These are phyloP conservation scores for Vaccinium myrtillus DNA, from an alignment of 148 eudicot species.

Conservation along the genomic window DNA sequence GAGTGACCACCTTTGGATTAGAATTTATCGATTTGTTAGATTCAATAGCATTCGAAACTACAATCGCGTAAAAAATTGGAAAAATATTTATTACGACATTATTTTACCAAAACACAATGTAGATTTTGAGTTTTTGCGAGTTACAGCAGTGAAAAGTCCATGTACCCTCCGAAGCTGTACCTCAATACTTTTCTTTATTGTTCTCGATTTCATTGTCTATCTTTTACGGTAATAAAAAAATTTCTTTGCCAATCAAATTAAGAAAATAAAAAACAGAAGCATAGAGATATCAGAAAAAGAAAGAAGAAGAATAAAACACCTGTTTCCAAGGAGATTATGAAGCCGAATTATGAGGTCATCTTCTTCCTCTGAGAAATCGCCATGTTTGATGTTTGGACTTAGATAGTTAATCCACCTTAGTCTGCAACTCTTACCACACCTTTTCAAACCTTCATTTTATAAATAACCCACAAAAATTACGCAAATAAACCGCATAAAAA, in stretches of 20 bases:
- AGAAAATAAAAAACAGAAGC: neutral
- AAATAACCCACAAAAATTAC: neutral
- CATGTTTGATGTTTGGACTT: slow-evolving; percentile 24
- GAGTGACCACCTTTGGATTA: slow-evolving; percentile 27
- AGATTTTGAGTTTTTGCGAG: neutral
- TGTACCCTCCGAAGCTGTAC: neutral
- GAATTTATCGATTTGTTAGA: neutral
- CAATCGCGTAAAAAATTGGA: neutral
- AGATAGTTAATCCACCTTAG: slow-evolving; percentile 33
- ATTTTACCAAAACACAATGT: neutral
- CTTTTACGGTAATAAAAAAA: neutral
- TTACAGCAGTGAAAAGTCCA: neutral
- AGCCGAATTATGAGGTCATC: slow-evolving; percentile 33
- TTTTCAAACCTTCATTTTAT: slow-evolving; percentile 20
- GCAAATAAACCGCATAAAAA: no score
- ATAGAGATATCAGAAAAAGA: neutral
- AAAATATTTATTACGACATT: neutral
- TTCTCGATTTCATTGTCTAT: neutral
- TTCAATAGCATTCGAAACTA: neutral
- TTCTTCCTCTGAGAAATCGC: slow-evolving; percentile 31
- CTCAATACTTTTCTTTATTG: neutral
- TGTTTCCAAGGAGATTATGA: slow-evolving; percentile 34
- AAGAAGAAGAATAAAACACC: slow-evolving; percentile 3
- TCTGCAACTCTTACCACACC: slow-evolving; percentile 35
- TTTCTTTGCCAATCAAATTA: neutral